Base-by-base conservation (phyloP, 768 basidiomycete species). In the Dacryopinax primogenitus region DNA sequence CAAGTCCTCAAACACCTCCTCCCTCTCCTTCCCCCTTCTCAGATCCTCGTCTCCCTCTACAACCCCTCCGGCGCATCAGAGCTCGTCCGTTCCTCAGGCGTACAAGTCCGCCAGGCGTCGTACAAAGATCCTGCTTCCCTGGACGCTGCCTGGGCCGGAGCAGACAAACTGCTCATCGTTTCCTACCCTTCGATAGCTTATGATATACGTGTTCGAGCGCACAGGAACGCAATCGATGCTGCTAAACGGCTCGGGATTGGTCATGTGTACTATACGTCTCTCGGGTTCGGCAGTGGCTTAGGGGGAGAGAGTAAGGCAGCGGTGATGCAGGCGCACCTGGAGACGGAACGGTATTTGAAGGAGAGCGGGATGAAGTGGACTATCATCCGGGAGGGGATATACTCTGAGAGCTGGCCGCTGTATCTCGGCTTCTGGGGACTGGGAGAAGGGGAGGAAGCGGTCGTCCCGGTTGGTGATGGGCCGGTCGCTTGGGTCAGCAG, bases 181-280 rank as follows among this genome's bases (percentile, higher is more conserved):
- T 76, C 75, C 15, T 75, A 74, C 67, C 73, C 74, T 1, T 69
- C 68, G 66, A 73, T 76, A 68, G 70, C 72, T 23, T 69, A 73
- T 68, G 71, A 72, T 28, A 64, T 73, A 18, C 73, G 72, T 51
- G 72, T 75, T 44, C 37, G 63, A 21, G 65, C 65, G 45, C 77
- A 77, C 70, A 69, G 44, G 33, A 70, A 66, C 64, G 77, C 76
- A 37, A 76, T 77, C 70, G 75, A 76, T 44, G 75, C 76, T 16
- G 75, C 75, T 15, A 72, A 72, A 63, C 68, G 69, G 9, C 67
- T 65, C 2, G 73, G 74, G 0, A 67, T 77, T 66, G 69, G 71
- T 66, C 75, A 73, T 63, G 63, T 77, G 65, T 76, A 72, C 68
- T 77, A 77, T 64, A 77, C 77, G 33, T 72, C 71, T 39, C 75